phyloP scores from a whole-genome alignment of 2,329 filamentous ascomycete species.

The Fusarium kyushuense region DNA sequence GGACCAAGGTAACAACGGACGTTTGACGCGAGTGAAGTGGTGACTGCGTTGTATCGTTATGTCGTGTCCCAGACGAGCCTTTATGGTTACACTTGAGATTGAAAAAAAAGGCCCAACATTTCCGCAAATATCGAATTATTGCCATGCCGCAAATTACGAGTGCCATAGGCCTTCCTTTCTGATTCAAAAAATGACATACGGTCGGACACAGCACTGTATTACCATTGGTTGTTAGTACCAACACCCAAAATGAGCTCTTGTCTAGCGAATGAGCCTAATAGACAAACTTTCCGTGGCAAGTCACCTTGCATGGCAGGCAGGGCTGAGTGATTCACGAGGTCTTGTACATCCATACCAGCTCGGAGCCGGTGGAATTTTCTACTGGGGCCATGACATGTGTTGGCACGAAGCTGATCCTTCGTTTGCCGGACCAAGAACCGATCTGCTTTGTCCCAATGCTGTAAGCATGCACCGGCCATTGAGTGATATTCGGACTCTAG shows the following conservation, averaged over 20 bases:
- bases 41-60: constrained; percentile 2
- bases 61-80: neutral
- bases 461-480: neutral
- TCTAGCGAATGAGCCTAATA: constrained; percentile 9
- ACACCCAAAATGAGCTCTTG: constrained; percentile 19
- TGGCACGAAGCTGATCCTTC: constrained; percentile 22
- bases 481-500: neutral
- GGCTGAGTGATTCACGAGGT: constrained; percentile 29
- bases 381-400: constrained; percentile 19
- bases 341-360: constrained; percentile 28
- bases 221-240: neutral
- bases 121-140: neutral
- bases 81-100: neutral
- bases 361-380: constrained; percentile 31
- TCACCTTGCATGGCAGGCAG: constrained; percentile 21
- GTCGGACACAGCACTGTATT: neutral
- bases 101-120: constrained; percentile 7
- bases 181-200: constrained; percentile 7
- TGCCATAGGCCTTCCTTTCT: neutral
- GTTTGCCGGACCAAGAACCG: constrained; percentile 7
- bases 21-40: constrained; percentile 14
- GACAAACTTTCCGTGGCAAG: constrained; percentile 31
- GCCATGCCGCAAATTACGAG: neutral
- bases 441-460: constrained; percentile 1
- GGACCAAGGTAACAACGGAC: constrained; percentile 12